Base-by-base conservation (phyloP, 805 yeast genomes). In the Maudiozyma bulderi region DNA sequence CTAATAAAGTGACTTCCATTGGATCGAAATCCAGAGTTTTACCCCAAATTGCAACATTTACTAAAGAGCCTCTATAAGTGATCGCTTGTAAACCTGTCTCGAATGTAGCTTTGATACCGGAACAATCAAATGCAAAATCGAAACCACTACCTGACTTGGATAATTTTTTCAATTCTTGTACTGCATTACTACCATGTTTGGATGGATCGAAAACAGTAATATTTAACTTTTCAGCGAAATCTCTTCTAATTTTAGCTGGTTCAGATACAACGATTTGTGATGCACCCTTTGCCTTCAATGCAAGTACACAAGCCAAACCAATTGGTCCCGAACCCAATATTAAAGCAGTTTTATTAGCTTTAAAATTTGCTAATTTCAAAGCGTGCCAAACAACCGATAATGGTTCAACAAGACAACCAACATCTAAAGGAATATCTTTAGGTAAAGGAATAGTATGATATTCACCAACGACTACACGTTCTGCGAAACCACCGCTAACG, bases 41-140 rank as follows among this genome's bases (percentile, higher is more conserved):
- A 20, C 81, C 79, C 84, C 84, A 81, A 42, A 82, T 76, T 5
- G 86, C 86, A 48, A 81, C 74, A 61, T 81, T 81, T 32, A 78
- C 77, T n/a, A 80, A 76, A 2, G 70, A 68, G 43, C 86, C 86
- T 52, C 76, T 72, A 6, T 77, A 73, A 1, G 73, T 66, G 8
- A 78, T 64, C 5, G 78, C 77, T 38, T 66, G 68, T 38, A 81
- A 59, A 3, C 78, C 76, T 5, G 81, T 71, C 44, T 70, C 71
- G 47, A 76, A 73, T 10, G 85, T 81, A 8, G 73, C 71, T 47
- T 73, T 38, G 64, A 66, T 68, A 42, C 81, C 81, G 2, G 79
- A 74, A 57, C 81, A 76, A 59, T 77, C 82, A 59, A 69, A 76
- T 0, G 80, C 71, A 44, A 68, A 72, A 50, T 75, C 74, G 56